A percentile compares a stretch with the other conserved stretches of the same genome.
Evolutionary conservation across 192 early-diverging fungal genomes (phyloP).

Genomic region (Phlyctochytrium arcticum): DNA sequence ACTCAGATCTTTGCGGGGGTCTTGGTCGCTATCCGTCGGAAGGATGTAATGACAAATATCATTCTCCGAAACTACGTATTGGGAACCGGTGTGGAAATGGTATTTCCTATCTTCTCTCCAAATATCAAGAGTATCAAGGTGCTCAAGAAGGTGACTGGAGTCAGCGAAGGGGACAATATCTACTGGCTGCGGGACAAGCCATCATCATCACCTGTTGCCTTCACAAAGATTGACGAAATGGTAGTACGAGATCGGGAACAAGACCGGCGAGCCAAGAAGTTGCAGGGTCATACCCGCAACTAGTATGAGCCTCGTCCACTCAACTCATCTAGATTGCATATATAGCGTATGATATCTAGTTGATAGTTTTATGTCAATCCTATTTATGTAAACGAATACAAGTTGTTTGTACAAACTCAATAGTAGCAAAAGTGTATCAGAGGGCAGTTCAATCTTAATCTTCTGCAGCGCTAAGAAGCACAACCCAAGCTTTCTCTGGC

Average conservation of each 20-base stretch:
- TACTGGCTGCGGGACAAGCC: slow-evolving; percentile 36
- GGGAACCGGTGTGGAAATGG: slow-evolving; percentile 50
- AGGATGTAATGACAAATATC: slow-evolving; percentile 45
- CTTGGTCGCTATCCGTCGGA: slow-evolving; percentile 36
- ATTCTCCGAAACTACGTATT: slow-evolving; percentile 44
- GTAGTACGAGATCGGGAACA: slow-evolving; percentile 34
- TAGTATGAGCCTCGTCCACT: too few relatives aligned
- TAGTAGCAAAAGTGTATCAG: too few relatives aligned
- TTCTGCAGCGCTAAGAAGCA: too few relatives aligned
- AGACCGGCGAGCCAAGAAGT: slow-evolving; percentile 25
- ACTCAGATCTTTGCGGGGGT: slow-evolving; percentile 48
- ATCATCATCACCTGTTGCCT: slow-evolving; percentile 25
- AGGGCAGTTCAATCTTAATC: too few relatives aligned
- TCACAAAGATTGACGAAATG: slow-evolving; percentile 36
- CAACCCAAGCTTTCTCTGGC: too few relatives aligned
- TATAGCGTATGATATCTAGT: too few relatives aligned
- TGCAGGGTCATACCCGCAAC: slow-evolving; percentile 4
- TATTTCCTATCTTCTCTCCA: slow-evolving; percentile 48
- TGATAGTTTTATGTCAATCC: too few relatives aligned
- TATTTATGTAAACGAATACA: too few relatives aligned
- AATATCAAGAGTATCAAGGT: slow-evolving; percentile 45
- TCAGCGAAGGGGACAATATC: slow-evolving; percentile 32
- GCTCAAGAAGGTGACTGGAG: slow-evolving; percentile 37
- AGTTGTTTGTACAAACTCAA: too few relatives aligned
- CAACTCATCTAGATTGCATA: too few relatives aligned